Evolutionary conservation across 1,139 yeast genomes (phyloP), one percentile per base, ranked within the genome.

Genomic region (Saccharomycopsis hybrid): DNA sequence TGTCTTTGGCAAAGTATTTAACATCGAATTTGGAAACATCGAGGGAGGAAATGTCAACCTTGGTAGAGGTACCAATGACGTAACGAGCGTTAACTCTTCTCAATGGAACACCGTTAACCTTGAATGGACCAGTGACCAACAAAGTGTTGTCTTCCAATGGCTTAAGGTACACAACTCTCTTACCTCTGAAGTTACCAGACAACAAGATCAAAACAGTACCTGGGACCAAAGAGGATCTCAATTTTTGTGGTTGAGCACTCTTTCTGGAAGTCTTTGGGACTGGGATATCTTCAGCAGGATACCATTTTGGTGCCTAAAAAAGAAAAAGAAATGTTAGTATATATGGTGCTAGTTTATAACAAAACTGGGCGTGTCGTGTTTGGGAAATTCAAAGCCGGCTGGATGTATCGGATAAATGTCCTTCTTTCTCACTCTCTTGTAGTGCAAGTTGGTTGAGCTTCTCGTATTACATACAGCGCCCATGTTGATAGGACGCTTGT

Each of bases 181-280:
- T 94, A 74, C 99, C 99, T 79, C 98, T 87, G 96, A 89, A 92
- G 78, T 97, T 90, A 74, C 99, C 98, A 69, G 98, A 97, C 74
- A 94, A 84, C 73, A 92, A 81, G 76, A 92, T 92, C 73, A 92
- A 82, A 66, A 92, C 97, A 70, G 98, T 86, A 74, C 98, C 98
- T 75, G 97, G 97, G 64, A 87, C 95, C 70, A 92, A 81, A 61
- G 97, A 86, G 69, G 95, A 82, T 76, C 97, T 92, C 76, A 92
- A 82, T 78, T 87, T 86, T 76, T 89, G 95, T 71, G 97, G 95
- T 74, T 89, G 89, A 65, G 80, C 79, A 67, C 92, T 74, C 86
- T 90, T 88, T 82, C 95, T 88, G 71, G 86, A 71, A 72, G 80
- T 80, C 77, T 81, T 86, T 66, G 88, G 81, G 72, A 81, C 88